phyloP scores from a whole-genome alignment of 495 filamentous ascomycete species.

The Viridothelium virens region DNA sequence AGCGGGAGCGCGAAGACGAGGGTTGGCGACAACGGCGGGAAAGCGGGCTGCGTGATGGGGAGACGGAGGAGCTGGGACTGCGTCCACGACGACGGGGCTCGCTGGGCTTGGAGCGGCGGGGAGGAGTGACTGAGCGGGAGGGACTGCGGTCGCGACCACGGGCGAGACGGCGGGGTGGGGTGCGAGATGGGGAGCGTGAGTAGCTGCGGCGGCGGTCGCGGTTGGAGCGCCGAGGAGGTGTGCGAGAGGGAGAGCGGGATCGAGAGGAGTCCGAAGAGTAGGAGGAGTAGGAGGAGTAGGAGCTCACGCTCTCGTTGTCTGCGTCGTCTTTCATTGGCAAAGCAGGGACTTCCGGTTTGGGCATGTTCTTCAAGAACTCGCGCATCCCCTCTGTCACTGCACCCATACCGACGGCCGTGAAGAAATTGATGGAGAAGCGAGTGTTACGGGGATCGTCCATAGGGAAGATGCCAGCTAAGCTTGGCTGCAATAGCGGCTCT shows the following conservation, averaged over 20 bases:
- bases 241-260: slow-evolving; percentile 20
- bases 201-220: neutral
- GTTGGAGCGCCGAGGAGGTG: slow-evolving; percentile 9
- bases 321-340: slow-evolving; percentile 43
- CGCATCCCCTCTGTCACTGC: slow-evolving; percentile 91
- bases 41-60: slow-evolving; percentile 20
- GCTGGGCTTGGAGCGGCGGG: slow-evolving; percentile 14
- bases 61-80: slow-evolving; percentile 13
- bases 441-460: slow-evolving; percentile 79
- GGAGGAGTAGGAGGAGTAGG: slow-evolving; percentile 35
- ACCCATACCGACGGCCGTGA: slow-evolving; percentile 95
- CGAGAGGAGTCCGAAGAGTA: slow-evolving; percentile 31
- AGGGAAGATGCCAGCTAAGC: slow-evolving; percentile 83
- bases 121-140: slow-evolving; percentile 21
- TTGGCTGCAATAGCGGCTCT: slow-evolving; percentile 69
- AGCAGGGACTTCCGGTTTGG: slow-evolving; percentile 65
- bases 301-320: slow-evolving; percentile 39
- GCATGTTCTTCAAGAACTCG: slow-evolving; percentile 75
- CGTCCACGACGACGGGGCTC: slow-evolving; percentile 18
- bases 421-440: slow-evolving; percentile 98
- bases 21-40: neutral
- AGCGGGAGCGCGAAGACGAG: slow-evolving; percentile 10
- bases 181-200: slow-evolving; percentile 17
- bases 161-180: slow-evolving; percentile 12
- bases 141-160: slow-evolving; percentile 16